Base-by-base conservation (phyloP, 768 basidiomycete species). In the Suillus ampliporus region DNA sequence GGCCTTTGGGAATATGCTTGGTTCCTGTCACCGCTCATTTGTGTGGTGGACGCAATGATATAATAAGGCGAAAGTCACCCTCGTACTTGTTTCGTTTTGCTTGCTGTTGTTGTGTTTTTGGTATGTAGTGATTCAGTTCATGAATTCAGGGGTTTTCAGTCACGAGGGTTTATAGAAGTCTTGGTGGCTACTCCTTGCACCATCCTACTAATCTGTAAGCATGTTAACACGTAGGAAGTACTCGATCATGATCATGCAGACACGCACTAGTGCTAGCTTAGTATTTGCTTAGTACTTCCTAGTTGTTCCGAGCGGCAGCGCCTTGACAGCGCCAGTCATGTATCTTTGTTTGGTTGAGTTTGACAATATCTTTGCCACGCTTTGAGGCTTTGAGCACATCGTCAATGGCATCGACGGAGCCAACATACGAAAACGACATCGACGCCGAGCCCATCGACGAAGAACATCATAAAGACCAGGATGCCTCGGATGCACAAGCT, bases 401-500 rank as follows among this genome's bases (percentile, higher is more conserved):
- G 54, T 56, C 38, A 26, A 56, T 56, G 54, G 54, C 38, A 40
- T 40, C 54, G 26, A 11, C 54, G 3, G 54, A 56, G 26, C 23
- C 54, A 56, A 40, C 54, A 6, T 35, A 56, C 38, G 54, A 56
- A 56, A 11, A 13, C 40, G 38, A n/a, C 17, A 3, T 56, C 21
- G n/a, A 34, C 15, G 21, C 41, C 17, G 76, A 78, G 51, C 23
- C 23, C 17, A 15, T 28, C 21, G 34, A 34, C 5, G 31, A 58
- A 6, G 59, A 66, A 21, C 62, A 68, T 21, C 58, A 50, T 64
- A 75, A 60, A 61, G 74, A 75, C 28, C 71, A 76, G 61, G 74
- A 76, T 31, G 59, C 75, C 14, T 76, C 81, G 63, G 83, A 94
- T 69, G 94, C 95, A 3, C 92, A 96, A 71, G 88, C 87, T 8